A percentile compares a stretch with the other conserved stretches of the same genome.
These are phyloP conservation scores for Phytophthora citrophthora DNA, from an alignment of 352 stramenopile species.

Conservation along the genomic window DNA sequence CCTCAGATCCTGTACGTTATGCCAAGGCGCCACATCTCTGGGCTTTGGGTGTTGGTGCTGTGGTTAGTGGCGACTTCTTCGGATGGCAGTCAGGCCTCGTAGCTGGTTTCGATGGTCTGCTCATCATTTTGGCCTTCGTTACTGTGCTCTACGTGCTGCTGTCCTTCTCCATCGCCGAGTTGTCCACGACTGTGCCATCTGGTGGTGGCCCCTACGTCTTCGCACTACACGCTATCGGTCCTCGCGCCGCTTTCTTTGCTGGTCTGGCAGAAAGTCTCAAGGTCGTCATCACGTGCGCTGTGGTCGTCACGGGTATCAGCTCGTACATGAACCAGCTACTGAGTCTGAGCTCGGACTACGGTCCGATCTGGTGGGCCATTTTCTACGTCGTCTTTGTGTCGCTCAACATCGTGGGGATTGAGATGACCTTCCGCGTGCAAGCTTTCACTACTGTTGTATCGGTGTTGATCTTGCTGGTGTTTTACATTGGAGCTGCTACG, in stretches of 20 bases:
- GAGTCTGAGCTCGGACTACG: slow-evolving; percentile 40
- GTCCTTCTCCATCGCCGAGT: slow-evolving; percentile 74
- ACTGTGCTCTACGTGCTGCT: slow-evolving; percentile 71
- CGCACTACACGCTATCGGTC: slow-evolving; percentile 64
- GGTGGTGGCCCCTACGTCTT: slow-evolving; percentile 72
- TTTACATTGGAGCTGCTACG: slow-evolving; percentile 65
- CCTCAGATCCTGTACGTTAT: slow-evolving; percentile 35
- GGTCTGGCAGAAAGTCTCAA: slow-evolving; percentile 73
- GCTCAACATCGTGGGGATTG: slow-evolving; percentile 66
- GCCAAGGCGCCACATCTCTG: slow-evolving; percentile 64
- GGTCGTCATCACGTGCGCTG: slow-evolving; percentile 67
- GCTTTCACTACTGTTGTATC: slow-evolving; percentile 60
- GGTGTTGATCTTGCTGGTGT: slow-evolving; percentile 65
- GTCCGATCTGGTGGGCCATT: slow-evolving; percentile 60
- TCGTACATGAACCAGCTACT: slow-evolving; percentile 73
- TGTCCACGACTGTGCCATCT: slow-evolving; percentile 61
- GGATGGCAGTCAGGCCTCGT: slow-evolving; percentile 64
- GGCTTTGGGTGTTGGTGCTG: slow-evolving; percentile 60
- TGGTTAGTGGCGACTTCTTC: slow-evolving; percentile 71
- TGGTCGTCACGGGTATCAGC: slow-evolving; percentile 69
- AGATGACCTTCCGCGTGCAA: slow-evolving; percentile 74
- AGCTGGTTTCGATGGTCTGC: slow-evolving; percentile 61
- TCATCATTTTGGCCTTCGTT: slow-evolving; percentile 63
- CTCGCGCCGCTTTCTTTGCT: slow-evolving; percentile 62
- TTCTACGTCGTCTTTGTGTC: slow-evolving; percentile 71